These are phyloP conservation scores for Kingdonia uniflora DNA, from an alignment of 164 flowering plant species.

Conservation along the genomic window DNA sequence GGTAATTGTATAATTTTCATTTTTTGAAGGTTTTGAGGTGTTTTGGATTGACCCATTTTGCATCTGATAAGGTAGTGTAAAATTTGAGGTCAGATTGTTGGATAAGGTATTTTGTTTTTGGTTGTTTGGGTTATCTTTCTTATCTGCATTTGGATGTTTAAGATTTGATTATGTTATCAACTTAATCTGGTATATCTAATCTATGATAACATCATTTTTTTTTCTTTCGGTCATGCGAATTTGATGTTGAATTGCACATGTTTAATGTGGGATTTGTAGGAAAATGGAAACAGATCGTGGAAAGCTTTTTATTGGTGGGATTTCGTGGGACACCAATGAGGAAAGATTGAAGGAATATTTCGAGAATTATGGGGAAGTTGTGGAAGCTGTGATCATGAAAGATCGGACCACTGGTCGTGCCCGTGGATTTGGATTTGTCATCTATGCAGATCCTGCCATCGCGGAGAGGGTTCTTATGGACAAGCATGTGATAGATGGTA, in stretches of 20 bases:
- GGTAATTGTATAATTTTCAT: too few species aligned
- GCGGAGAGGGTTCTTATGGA: conserved; percentile 78
- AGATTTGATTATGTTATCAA: too few species aligned
- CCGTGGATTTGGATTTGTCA: conserved; percentile 86
- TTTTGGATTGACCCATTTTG: too few species aligned
- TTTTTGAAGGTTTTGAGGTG: too few species aligned
- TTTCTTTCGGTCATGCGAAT: too few species aligned
- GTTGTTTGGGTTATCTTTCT: conserved; percentile 6
- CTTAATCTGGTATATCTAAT: too few species aligned
- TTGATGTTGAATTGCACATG: too few species aligned
- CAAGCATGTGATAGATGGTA: conserved; percentile 77
- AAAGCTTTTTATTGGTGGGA: conserved; percentile 88
- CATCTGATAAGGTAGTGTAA: too few species aligned
- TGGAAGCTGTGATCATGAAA: conserved; percentile 86
- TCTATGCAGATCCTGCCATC: conserved; percentile 76
- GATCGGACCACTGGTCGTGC: conserved; percentile 85
- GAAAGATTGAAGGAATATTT: conserved; percentile 77
- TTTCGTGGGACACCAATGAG: conserved; percentile 87
- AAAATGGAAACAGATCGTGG: conserved; percentile 31
- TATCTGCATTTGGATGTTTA: conserved; percentile 18
- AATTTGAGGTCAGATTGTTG: too few species aligned
- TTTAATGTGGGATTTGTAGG: too few species aligned
- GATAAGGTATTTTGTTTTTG: conserved; percentile 5
- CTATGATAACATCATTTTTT: too few species aligned
- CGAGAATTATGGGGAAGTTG: conserved; percentile 64